Conservation (phyloP, 192 early-diverging fungal species). For the Kickxella alabastrina region DNA sequence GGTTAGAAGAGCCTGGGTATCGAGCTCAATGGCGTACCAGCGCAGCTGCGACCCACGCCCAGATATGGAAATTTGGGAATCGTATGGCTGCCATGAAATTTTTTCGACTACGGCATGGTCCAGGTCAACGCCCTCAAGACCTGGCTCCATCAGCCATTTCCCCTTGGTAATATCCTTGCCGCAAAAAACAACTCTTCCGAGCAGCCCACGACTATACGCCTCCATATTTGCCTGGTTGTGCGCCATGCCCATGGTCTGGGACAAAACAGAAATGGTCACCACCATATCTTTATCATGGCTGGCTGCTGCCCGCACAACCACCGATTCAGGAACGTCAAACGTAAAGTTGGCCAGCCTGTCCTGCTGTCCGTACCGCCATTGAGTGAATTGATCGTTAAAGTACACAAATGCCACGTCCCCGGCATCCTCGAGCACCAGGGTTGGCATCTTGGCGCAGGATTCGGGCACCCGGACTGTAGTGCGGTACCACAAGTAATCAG, state of each 20-base stretch:
- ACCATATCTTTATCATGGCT: not conserved
- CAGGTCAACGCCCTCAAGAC: slow-evolving; percentile 15
- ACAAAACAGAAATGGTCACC: slow-evolving; percentile 19
- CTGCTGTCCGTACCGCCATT: slow-evolving; percentile 21
- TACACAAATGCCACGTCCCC: slow-evolving; percentile 37
- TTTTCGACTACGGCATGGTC: not conserved
- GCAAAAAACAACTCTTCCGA: slow-evolving; percentile 31
- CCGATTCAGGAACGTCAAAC: slow-evolving; percentile 5
- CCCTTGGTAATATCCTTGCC: slow-evolving; percentile 31
- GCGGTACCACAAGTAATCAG: slow-evolving; percentile 51
- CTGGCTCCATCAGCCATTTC: slow-evolving; percentile 24
- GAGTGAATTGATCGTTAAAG: slow-evolving; percentile 13
- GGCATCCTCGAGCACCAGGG: slow-evolving; percentile 28
- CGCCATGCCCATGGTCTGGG: slow-evolving; percentile 49
- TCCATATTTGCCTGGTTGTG: slow-evolving; percentile 41
- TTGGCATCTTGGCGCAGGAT: not conserved
- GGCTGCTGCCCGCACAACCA: not conserved
- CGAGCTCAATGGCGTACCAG: slow-evolving; percentile 35
- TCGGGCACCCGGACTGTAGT: slow-evolving; percentile 18
- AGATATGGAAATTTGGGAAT: not conserved
- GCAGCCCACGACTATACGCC: slow-evolving; percentile 29
- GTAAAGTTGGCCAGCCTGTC: slow-evolving; percentile 26
- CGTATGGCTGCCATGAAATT: not conserved
- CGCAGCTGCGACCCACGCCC: not conserved
- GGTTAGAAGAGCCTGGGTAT: slow-evolving; percentile 9